Evolutionary conservation across 345 rosid species (phyloP).

Genomic region (Lepidium sativum): DNA sequence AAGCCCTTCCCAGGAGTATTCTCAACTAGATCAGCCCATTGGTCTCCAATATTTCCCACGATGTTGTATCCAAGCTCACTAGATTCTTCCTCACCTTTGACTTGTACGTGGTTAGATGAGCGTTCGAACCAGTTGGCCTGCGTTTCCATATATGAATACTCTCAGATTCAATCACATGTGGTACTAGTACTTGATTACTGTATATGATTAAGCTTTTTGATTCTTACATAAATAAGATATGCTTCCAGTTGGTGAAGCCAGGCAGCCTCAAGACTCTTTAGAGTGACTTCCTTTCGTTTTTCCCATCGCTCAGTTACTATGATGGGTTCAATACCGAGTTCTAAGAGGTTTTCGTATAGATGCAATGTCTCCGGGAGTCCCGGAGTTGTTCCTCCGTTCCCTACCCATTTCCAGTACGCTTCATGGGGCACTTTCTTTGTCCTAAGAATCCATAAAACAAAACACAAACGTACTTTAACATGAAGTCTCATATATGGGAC

Average conservation of each 20-base stretch:
- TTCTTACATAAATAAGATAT: conserved; percentile 30
- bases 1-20: conserved; percentile 32
- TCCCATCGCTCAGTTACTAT: conserved; percentile 32
- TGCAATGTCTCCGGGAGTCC: conserved; percentile 25
- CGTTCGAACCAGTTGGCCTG: conserved; percentile 17
- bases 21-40: conserved; percentile 44
- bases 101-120: conserved; percentile 2
- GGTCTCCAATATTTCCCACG: conserved; percentile 50
- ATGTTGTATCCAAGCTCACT: conserved; percentile 36
- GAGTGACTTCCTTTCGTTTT: background rate
- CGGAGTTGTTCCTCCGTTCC: conserved; percentile 26
- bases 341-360: conserved; percentile 27
- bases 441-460: conserved; percentile 1
- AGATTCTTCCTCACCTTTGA: conserved; percentile 30
- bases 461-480: background rate
- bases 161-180: background rate
- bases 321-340: conserved; percentile 29
- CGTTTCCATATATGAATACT: background rate
- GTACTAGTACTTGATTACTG: background rate
- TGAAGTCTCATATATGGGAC: background rate
- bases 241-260: conserved; percentile 37
- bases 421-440: background rate
- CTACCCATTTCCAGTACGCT: conserved; percentile 3
- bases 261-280: conserved; percentile 22
- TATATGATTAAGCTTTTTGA: background rate